Evolutionary conservation across 352 stramenopile species (phyloP).

Genomic region (Globisporangium acanthophoron): DNA sequence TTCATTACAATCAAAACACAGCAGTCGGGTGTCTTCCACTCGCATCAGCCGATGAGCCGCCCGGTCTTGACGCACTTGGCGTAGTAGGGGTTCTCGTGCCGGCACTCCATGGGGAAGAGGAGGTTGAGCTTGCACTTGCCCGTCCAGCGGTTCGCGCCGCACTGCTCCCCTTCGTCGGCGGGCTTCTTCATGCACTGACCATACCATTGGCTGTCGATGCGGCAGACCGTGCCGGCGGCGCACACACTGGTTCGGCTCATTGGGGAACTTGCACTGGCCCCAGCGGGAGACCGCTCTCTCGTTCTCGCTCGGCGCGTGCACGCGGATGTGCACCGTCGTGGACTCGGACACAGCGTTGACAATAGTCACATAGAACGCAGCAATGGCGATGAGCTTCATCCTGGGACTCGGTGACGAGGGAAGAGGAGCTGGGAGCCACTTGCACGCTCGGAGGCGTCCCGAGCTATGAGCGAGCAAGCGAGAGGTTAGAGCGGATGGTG

Average conservation of each 20-base stretch:
- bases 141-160: not conserved
- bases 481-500: too few species aligned
- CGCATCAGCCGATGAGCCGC: too few species aligned
- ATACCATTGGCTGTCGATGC: not conserved
- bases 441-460: too few species aligned
- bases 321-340: too few species aligned
- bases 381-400: too few species aligned
- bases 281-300: not conserved
- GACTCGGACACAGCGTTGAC: too few species aligned
- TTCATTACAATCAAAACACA: too few species aligned
- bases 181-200: not conserved
- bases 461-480: too few species aligned
- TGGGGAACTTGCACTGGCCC: not conserved
- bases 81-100: not conserved
- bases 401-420: too few species aligned
- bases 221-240: not conserved
- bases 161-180: not conserved
- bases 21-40: too few species aligned
- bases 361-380: too few species aligned
- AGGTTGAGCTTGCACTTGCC: not conserved
- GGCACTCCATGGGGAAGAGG: not conserved
- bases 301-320: not conserved
- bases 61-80: not conserved
- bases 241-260: not conserved
- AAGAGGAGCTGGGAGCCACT: too few species aligned